These are phyloP conservation scores for Eimeria mitis DNA, from an alignment of 169 alveolate species.

Conservation along the genomic window DNA sequence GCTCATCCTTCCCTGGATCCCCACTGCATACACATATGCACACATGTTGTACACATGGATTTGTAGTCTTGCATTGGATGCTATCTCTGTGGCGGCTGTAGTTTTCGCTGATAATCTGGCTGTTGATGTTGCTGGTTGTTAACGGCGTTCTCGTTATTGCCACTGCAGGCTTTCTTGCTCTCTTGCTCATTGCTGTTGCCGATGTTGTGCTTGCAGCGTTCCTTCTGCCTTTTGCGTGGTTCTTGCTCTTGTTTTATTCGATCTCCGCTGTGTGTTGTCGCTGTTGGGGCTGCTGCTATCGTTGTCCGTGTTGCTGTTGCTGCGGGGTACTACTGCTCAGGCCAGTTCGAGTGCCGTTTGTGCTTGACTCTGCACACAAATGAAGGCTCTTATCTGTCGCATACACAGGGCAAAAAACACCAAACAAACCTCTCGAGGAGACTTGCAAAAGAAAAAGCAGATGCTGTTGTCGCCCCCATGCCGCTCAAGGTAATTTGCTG, in stretches of 20 bases:
- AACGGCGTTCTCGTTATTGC: background rate
- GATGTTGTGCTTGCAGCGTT: background rate
- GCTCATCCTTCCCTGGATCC: background rate
- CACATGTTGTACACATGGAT: background rate
- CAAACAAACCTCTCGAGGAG: conserved; percentile 97
- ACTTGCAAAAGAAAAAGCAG: conserved; percentile 96
- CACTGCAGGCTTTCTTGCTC: background rate
- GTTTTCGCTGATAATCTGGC: background rate
- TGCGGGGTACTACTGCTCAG: conserved; percentile 7
- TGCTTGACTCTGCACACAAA: conserved; percentile 99
- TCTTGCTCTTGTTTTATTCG: background rate
- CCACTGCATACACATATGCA: background rate
- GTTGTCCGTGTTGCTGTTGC: background rate
- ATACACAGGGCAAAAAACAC: conserved; percentile 96
- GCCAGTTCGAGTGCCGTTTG: conserved; percentile 94
- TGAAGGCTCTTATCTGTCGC: conserved; percentile 99
- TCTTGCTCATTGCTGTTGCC: background rate
- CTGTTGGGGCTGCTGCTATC: background rate
- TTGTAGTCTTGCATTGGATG: background rate
- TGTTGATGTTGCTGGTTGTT: background rate
- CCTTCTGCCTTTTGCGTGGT: background rate
- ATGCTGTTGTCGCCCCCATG: conserved; percentile 88
- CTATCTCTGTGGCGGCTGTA: background rate
- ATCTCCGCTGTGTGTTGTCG: too few relatives aligned
- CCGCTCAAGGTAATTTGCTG: conserved; percentile 86